Evolutionary conservation across 352 stramenopile genomes (phyloP).

Genomic region (Peronospora belbahrii): DNA sequence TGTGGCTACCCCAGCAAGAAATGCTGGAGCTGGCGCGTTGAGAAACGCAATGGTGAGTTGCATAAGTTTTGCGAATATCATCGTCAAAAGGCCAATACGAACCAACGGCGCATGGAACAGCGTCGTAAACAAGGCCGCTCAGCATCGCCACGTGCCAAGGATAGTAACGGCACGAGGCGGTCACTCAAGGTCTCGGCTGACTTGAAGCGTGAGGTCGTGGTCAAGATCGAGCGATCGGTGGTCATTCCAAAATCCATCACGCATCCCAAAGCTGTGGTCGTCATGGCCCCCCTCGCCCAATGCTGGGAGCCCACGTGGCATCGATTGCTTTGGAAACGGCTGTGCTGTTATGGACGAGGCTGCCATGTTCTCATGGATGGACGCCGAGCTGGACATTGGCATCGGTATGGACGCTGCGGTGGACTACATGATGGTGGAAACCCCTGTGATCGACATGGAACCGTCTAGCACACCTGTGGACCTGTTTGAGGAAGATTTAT

Average conservation of each 20-base stretch:
- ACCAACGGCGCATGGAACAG: conserved; percentile 80
- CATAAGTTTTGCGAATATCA: conserved; percentile 86
- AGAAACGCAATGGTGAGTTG: conserved; percentile 77
- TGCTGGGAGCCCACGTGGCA: conserved; percentile 38
- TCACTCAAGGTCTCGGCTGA: conserved; percentile 19
- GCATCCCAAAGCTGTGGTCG: conserved; percentile 16
- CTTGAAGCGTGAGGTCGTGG: conserved; percentile 13
- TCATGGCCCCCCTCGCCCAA: conserved; percentile 14
- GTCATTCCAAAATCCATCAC: conserved; percentile 12
- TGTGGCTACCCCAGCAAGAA: conserved; percentile 80
- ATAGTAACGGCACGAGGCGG: conserved; percentile 13
- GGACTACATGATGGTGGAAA: conserved; percentile 75
- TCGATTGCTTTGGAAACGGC: conserved; percentile 36
- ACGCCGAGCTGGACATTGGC: conserved; percentile 63
- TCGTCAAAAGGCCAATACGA: conserved; percentile 77
- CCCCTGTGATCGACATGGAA: conserved; percentile 60
- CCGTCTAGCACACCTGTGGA: conserved; percentile 65
- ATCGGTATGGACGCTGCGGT: conserved; percentile 61
- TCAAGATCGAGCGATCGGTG: conserved; percentile 21
- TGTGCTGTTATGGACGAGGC: conserved; percentile 19
- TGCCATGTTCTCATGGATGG: conserved; percentile 56
- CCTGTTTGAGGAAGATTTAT: conserved; percentile 70
- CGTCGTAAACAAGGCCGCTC: conserved; percentile 53
- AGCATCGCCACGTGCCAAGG: conserved; percentile 20
- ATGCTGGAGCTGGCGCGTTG: conserved; percentile 70